Evolutionary conservation across 768 basidiomycete species (phyloP).

Genomic region (Royoungia palumana): DNA sequence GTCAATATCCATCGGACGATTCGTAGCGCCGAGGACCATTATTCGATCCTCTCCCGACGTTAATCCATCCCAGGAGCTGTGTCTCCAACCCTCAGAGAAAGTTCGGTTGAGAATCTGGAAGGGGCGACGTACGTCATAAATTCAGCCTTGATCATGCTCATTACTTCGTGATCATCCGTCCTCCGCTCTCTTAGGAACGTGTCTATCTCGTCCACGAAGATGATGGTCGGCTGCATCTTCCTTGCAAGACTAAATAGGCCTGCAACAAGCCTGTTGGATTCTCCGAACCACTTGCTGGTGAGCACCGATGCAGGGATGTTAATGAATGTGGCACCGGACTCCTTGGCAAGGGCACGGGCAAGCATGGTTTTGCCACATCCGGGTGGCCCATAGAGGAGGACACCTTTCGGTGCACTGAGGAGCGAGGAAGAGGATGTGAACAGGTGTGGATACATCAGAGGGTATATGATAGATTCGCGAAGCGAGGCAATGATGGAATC

Average conservation of each 20-base stretch:
- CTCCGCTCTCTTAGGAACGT: conserved; percentile 88
- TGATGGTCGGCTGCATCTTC: conserved; percentile 92
- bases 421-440: conserved; percentile 80
- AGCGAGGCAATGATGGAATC: conserved; percentile 87
- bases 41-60: conserved; percentile 78
- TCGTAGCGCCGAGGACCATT: conserved; percentile 91
- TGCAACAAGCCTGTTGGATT: conserved; percentile 93
- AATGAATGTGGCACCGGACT: conserved; percentile 96
- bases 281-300: conserved; percentile 83
- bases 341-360: conserved; percentile 97
- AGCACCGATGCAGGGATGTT: conserved; percentile 74
- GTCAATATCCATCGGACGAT: conserved; percentile 91
- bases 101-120: conserved; percentile 1
- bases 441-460: conserved; percentile 84
- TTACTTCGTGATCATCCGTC: conserved; percentile 92
- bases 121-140: conserved; percentile 74
- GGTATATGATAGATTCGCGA: conserved; percentile 94
- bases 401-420: conserved; percentile 91
- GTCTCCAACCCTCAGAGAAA: neutral
- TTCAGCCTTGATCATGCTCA: conserved; percentile 97
- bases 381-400: conserved; percentile 92
- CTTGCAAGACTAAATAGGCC: conserved; percentile 90
- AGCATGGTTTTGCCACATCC: conserved; percentile 99
- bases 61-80: conserved; percentile 92
- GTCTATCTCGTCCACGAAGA: conserved; percentile 99